Evolutionary conservation across 768 basidiomycete genomes (phyloP), one percentile per base, ranked within the genome.

Genomic region (Crepidotus variabilis): DNA sequence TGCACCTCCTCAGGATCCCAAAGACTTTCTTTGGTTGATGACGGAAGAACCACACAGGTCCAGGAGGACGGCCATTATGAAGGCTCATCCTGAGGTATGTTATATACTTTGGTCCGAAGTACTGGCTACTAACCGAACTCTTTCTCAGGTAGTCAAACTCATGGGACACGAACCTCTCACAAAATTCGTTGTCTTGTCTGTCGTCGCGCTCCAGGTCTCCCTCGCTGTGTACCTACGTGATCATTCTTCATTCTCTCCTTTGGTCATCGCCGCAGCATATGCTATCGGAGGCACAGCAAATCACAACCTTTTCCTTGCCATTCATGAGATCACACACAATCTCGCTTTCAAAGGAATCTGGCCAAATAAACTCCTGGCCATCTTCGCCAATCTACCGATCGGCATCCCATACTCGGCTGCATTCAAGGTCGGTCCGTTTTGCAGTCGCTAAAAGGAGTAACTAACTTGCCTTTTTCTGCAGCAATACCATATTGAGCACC

Each of bases 251-350:
- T 69, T 86, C 50, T 93, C 91, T 2, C 81, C 78, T 20, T 64
- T 76, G 49, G 98, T 97, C 72, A 65, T 98, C 55, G 60, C 87
- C 56, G 76, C 78, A 11, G 93, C 96, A 0, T 98, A 98, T 68
- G 77, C 73, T 13, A 80, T 98, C 50, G 97, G 97, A 1, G 97
- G 94, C 2, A 98, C 96, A 0, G 88, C 90, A 7, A 99, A 98
- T 72, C 97, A 99, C 70, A 99, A 98, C 69, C 80, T 96, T 36
- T 99, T 99, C 73, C 83, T 99, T 49, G 94, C 97, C 45, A 97
- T 99, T 53, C 97, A 99, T 68, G 97, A 99, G 67, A 97, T 99
- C 59, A 97, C 95, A 1, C 97, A 99, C 70, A 98, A 98, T 69
- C 81, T 99, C 23, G 97, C 94, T 1, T 98, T 98, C 75, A 82